Percentiles rank a stretch among this genome's conserved stretches.
Conservation (phyloP, 306 rosid genomes). For the Hippophae rhamnoides region DNA sequence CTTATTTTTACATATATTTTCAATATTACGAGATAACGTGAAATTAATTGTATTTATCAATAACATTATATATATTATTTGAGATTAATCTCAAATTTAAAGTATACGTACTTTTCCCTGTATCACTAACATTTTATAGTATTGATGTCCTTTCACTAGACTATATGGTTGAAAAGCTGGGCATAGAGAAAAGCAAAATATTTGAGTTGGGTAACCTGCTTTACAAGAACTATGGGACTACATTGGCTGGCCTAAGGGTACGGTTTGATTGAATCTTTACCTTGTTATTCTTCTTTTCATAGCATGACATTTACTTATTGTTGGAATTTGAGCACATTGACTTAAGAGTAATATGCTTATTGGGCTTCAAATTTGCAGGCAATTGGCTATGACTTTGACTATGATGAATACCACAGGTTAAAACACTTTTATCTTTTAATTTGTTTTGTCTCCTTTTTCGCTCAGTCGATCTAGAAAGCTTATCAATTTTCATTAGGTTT, state of each 20-base stretch:
- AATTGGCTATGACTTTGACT: constrained; percentile 86
- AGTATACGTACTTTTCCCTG: too few relatives aligned
- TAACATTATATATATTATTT: too few relatives aligned
- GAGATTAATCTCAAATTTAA: too few relatives aligned
- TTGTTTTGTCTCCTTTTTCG: background rate
- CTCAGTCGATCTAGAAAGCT: background rate
- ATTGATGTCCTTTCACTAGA: constrained; percentile 29
- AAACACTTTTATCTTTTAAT: background rate
- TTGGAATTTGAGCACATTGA: background rate
- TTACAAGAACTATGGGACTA: constrained; percentile 85
- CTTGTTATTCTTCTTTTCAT: background rate
- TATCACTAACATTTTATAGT: background rate
- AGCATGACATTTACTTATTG: constrained; percentile 6
- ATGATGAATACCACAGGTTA: constrained; percentile 84
- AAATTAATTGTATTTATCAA: too few relatives aligned
- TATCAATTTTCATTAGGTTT: too few relatives aligned
- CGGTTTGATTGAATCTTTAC: constrained; percentile 5
- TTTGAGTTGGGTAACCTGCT: constrained; percentile 51
- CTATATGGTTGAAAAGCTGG: constrained; percentile 79
- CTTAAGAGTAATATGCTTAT: constrained; percentile 1
- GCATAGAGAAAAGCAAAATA: constrained; percentile 60
- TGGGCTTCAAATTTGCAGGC: constrained; percentile 46
- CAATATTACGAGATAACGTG: too few relatives aligned
- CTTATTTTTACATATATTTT: too few relatives aligned
- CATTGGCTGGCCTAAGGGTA: constrained; percentile 98